phyloP scores from a whole-genome alignment of 257 asterid genomes.

The Ilex aquifolium region DNA sequence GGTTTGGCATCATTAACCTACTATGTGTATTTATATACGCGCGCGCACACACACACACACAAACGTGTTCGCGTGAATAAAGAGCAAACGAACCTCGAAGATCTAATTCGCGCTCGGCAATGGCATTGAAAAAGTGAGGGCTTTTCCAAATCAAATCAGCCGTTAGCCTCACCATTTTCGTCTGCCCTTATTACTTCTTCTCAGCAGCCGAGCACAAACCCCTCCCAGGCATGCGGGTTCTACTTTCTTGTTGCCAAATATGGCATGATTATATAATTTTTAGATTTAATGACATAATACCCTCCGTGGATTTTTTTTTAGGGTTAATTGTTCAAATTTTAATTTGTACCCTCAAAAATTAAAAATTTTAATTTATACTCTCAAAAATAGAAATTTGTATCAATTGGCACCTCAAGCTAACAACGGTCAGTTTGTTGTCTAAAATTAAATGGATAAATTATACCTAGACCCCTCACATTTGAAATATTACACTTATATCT shows the following conservation, averaged over 20 bases:
- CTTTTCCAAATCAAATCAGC: conserved; percentile 92
- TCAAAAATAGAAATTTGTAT: too few species aligned
- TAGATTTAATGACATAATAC: not conserved
- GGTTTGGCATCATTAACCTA: too few species aligned
- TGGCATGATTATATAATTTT: not conserved
- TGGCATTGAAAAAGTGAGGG: conserved; percentile 93
- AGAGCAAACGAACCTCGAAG: conserved; percentile 58
- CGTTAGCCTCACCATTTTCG: conserved; percentile 75
- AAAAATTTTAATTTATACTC: too few species aligned
- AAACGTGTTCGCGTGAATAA: not conserved
- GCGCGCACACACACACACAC: too few species aligned
- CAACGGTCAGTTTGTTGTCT: too few species aligned
- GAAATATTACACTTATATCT: too few species aligned
- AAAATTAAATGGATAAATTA: too few species aligned
- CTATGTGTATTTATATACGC: not conserved
- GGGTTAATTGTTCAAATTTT: not conserved
- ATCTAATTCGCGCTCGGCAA: conserved; percentile 91
- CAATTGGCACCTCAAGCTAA: too few species aligned
- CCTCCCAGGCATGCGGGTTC: not conserved
- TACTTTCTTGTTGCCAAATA: not conserved
- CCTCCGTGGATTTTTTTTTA: not conserved
- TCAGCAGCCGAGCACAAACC: not conserved
- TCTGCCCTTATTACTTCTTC: not conserved
- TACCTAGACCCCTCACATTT: too few species aligned
- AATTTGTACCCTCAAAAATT: too few species aligned